phyloP scores from a whole-genome alignment of 129 eudicot species.

The Chrysanthemum lavandulifolium region DNA sequence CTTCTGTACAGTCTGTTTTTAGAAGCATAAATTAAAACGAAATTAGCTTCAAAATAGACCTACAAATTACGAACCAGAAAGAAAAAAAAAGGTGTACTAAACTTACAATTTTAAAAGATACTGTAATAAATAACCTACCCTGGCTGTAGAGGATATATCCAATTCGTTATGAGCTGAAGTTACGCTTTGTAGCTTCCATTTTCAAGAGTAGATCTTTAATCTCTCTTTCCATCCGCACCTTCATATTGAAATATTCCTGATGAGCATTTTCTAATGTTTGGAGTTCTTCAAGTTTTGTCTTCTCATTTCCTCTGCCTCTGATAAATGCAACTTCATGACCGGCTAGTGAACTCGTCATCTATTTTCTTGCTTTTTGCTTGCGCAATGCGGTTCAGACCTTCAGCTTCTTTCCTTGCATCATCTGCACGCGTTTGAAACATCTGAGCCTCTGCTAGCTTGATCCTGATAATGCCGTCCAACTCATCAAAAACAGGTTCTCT shows the following conservation, averaged over 20 bases:
- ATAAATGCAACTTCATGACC: slow-evolving; percentile 69
- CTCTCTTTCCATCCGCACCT: slow-evolving; percentile 86
- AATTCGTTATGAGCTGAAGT: slow-evolving; percentile 39
- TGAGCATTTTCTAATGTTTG: slow-evolving; percentile 69
- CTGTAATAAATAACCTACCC: slow-evolving; percentile 14
- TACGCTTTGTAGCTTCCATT: slow-evolving; percentile 94
- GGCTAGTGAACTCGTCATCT: slow-evolving; percentile 63
- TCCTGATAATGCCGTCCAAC: slow-evolving; percentile 82
- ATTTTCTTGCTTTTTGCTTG: slow-evolving; percentile 67
- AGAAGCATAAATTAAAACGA: slow-evolving; percentile 22
- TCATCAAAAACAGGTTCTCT: slow-evolving; percentile 73
- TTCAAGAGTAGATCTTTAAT: slow-evolving; percentile 79
- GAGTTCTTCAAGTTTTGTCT: slow-evolving; percentile 66
- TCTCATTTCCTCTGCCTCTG: slow-evolving; percentile 78
- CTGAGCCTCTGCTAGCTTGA: slow-evolving; percentile 91
- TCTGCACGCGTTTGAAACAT: slow-evolving; percentile 94
- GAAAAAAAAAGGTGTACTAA: slow-evolving; percentile 8
- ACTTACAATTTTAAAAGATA: slow-evolving; percentile 13
- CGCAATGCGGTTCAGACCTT: slow-evolving; percentile 74
- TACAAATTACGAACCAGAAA: slow-evolving; percentile 25
- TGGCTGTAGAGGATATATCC: not conserved
- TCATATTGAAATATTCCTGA: slow-evolving; percentile 83
- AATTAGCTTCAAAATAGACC: slow-evolving; percentile 28
- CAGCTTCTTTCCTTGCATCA: slow-evolving; percentile 94
- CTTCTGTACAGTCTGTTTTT: slow-evolving; percentile 49